Percentiles rank a stretch among this genome's conserved stretches.
Evolutionary conservation across 495 filamentous ascomycete genomes (phyloP).

Genomic region (Rostrohypoxylon terebratum): DNA sequence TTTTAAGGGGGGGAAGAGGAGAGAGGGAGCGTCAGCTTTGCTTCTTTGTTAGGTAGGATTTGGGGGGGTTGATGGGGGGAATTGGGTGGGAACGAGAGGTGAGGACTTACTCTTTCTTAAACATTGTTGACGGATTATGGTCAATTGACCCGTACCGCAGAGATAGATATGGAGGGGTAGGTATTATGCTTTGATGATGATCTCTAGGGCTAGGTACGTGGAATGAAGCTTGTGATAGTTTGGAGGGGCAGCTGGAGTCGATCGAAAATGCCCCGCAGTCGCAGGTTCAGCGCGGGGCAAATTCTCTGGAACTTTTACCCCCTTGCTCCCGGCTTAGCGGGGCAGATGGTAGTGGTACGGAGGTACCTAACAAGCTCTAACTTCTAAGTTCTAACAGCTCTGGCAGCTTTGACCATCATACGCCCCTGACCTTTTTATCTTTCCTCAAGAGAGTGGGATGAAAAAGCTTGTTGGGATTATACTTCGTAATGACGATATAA

Average conservation of each 20-base stretch:
- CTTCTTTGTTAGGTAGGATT: neutral
- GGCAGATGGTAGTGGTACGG: slow-evolving; percentile 28
- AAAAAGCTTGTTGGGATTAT: neutral
- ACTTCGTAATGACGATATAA: neutral
- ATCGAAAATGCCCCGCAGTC: slow-evolving; percentile 39
- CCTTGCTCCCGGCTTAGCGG: slow-evolving; percentile 28
- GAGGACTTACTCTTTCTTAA: slow-evolving; percentile 86
- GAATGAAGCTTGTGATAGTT: slow-evolving; percentile 50
- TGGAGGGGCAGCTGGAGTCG: slow-evolving; percentile 51
- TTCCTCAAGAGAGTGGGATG: neutral
- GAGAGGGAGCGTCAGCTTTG: slow-evolving; percentile 28
- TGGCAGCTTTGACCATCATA: neutral
- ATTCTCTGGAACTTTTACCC: neutral
- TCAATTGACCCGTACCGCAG: slow-evolving; percentile 30
- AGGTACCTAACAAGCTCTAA: too few relatives aligned
- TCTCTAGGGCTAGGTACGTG: slow-evolving; percentile 12
- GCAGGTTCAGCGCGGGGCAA: slow-evolving; percentile 43
- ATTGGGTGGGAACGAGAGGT: neutral
- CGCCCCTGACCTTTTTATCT: neutral
- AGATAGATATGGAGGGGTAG: neutral
- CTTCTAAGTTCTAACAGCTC: too few relatives aligned
- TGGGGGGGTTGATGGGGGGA: neutral
- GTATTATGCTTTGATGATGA: neutral
- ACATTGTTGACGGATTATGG: slow-evolving; percentile 70
- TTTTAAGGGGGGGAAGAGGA: neutral